Base-by-base conservation (phyloP, 441 rosid genomes). In the Corymbia citriodora region DNA sequence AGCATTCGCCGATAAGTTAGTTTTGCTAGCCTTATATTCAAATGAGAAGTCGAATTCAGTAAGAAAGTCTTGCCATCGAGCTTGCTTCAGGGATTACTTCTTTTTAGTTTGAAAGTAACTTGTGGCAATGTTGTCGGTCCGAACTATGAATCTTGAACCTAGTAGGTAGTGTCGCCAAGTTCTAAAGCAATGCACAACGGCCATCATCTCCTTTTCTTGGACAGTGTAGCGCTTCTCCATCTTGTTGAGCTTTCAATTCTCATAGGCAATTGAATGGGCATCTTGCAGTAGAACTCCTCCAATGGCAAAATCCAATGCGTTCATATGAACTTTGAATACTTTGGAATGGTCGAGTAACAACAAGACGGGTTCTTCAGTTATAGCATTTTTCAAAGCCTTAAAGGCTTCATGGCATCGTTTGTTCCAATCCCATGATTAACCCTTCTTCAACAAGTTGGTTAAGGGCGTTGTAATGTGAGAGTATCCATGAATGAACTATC, bases 261-360 rank as follows among this genome's bases (percentile, higher is more conserved):
- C 72, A 14, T n/a, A 15, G 8, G 72, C 3, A 2, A 65, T n/a
- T 3, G 2, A 16, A n/a, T n/a, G 5, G 9, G 19, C 5, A 2
- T n/a, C 9, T n/a, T 65, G 72, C 72, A n/a, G n/a, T 31, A 27
- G 68, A 27, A 61, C 68, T 29, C 68, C 16, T 15, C 19, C 10
- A 65, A 65, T n/a, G 33, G 36, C 5, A 65, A 65, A 65, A 10
- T 63, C n/a, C 4, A 9, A 29, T 7, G 10, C 3, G 15, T 63
- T 33, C 17, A 12, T 11, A 23, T 59, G 65, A 14, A 59, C n/a
- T 59, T 59, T 10, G 11, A 59, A 59, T 6, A 6, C 29, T n/a
- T 59, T 25, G n/a, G n/a, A 59, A 25, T 59, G 65, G 65, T 25
- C 1, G 12, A 15, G n/a, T 27, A 59, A 59, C 11, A 13, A 15